phyloP scores from a whole-genome alignment of 2,329 filamentous ascomycete species.

The Fusarium newnesense region DNA sequence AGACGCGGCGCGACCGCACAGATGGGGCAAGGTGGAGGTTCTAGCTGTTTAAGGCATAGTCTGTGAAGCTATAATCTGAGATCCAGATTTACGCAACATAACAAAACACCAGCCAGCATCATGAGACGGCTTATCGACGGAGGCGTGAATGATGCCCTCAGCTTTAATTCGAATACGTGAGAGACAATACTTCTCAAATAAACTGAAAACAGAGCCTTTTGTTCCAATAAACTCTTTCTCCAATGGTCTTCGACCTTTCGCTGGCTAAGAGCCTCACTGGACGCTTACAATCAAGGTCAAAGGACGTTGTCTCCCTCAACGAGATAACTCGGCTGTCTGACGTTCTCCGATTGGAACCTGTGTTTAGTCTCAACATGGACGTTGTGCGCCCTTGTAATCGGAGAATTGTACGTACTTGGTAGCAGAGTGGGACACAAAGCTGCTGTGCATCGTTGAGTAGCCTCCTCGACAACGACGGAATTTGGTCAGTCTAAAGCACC shows the following conservation, averaged over 20 bases:
- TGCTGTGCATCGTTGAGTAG: conserved; percentile 13
- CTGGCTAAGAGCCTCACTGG: conserved; percentile 2
- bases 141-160: not conserved
- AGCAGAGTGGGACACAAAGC: conserved; percentile 23
- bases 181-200: not conserved
- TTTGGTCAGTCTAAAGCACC: not conserved
- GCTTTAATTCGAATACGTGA: not conserved
- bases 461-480: not conserved
- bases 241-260: not conserved
- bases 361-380: conserved; percentile 2
- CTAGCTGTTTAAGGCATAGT: conserved; percentile 30
- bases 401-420: conserved; percentile 32
- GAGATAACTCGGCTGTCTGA: conserved; percentile 19
- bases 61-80: not conserved
- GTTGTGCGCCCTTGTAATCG: conserved; percentile 6
- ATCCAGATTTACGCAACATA: conserved; percentile 6
- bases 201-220: not conserved
- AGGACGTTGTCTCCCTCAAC: conserved; percentile 7
- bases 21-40: conserved; percentile 36
- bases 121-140: not conserved
- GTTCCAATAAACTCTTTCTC: not conserved
- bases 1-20: conserved; percentile 35
- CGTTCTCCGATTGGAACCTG: conserved; percentile 20
- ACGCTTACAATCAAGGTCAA: conserved; percentile 2
- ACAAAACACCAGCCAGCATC: not conserved